Conservation (phyloP, 1,284 basidiomycete species). For the Ceratobasidium sp. region DNA sequence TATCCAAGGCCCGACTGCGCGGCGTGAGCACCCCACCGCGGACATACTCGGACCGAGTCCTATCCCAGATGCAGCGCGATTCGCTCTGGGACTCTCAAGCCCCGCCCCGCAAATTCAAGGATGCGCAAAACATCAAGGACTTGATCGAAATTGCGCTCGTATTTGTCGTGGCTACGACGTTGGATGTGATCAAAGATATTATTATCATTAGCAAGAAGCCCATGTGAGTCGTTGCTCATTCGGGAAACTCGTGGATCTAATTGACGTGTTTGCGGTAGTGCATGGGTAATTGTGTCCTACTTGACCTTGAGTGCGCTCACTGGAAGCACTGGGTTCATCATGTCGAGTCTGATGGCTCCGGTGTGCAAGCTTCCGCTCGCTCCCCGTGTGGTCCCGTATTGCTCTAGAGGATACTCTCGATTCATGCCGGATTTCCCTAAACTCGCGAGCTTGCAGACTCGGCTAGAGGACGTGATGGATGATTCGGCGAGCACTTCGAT, state of each 20-base stretch:
- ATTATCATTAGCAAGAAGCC: conserved; percentile 37
- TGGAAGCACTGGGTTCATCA: conserved; percentile 8
- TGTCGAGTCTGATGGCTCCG: conserved; percentile 15
- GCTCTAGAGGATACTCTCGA: conserved; percentile 1
- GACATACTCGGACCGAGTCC: conserved; percentile 21
- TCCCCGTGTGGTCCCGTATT: background rate
- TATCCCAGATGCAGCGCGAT: conserved; percentile 30
- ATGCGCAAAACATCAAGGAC: conserved; percentile 19
- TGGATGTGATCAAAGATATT: conserved; percentile 34
- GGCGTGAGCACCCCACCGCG: conserved; percentile 28
- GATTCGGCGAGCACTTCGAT: conserved; percentile 22
- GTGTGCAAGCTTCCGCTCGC: conserved; percentile 30
- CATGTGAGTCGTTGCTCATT: conserved; percentile 9
- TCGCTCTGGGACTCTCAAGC: conserved; percentile 29
- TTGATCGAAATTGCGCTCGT: conserved; percentile 29
- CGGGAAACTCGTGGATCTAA: background rate
- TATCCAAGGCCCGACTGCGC: conserved; percentile 18
- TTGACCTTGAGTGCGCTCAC: conserved; percentile 15
- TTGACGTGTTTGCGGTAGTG: background rate
- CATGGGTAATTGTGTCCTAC: conserved; percentile 24
- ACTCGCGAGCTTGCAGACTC: conserved; percentile 30
- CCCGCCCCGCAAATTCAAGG: conserved; percentile 25
- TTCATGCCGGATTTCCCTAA: conserved; percentile 38
- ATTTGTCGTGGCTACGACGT: conserved; percentile 21
- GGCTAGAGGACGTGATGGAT: conserved; percentile 36